A percentile compares a stretch with the other conserved stretches of the same genome.
These are phyloP conservation scores for Echinosophora koreensis DNA, from an alignment of 306 rosid species.

Conservation along the genomic window DNA sequence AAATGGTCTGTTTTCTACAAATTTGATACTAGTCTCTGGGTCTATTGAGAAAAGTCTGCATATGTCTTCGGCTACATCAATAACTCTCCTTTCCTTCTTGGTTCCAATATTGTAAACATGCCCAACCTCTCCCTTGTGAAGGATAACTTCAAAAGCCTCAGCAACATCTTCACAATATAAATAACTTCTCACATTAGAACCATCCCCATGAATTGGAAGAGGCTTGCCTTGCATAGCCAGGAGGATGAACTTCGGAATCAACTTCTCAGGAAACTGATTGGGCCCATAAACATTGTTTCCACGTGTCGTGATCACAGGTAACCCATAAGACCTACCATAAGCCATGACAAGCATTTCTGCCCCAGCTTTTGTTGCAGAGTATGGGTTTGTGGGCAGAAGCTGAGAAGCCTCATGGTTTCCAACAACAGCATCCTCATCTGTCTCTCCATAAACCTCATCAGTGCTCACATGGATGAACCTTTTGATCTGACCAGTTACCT, in stretches of 20 bases:
- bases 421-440: conserved; percentile 90
- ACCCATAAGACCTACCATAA: conserved; percentile 86
- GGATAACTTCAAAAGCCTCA: conserved; percentile 91
- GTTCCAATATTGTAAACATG: conserved; percentile 94
- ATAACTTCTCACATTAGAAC: conserved; percentile 92
- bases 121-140: conserved; percentile 95
- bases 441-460: conserved; percentile 95
- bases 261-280: conserved; percentile 88
- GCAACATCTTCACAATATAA: conserved; percentile 94
- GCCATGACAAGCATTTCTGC: conserved; percentile 99
- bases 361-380: conserved; percentile 94
- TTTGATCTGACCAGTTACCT: conserved; percentile 89
- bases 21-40: conserved; percentile 71
- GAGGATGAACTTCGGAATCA: conserved; percentile 92
- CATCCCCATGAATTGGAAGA: conserved; percentile 95
- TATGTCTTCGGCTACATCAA: conserved; percentile 85
- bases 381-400: conserved; percentile 91
- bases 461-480: conserved; percentile 97
- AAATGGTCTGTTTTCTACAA: conserved; percentile 92
- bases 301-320: conserved; percentile 90
- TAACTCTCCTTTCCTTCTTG: conserved; percentile 87
- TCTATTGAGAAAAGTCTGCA: conserved; percentile 76
- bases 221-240: conserved; percentile 87
- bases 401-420: conserved; percentile 97
- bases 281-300: conserved; percentile 97